These are phyloP conservation scores for Hypoxylon perforatum DNA, from an alignment of 495 filamentous ascomycete genomes.

Conservation along the genomic window DNA sequence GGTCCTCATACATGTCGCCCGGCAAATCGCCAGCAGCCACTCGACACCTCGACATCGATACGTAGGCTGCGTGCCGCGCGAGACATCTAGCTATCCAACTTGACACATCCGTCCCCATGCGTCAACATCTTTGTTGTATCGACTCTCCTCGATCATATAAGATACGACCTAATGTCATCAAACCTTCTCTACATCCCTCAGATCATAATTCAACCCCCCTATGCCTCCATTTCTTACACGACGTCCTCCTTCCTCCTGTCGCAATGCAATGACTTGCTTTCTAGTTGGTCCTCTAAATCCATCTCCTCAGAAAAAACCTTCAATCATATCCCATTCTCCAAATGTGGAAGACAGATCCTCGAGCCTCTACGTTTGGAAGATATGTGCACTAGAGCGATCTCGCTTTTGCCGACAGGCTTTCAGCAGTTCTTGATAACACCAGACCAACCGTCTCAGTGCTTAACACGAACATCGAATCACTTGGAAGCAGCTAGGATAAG, in stretches of 20 bases:
- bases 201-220: slow-evolving; percentile 22
- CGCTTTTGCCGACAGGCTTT: background rate
- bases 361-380: background rate
- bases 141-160: slow-evolving; percentile 48
- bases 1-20: slow-evolving; percentile 36
- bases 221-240: slow-evolving; percentile 36
- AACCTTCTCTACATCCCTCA: slow-evolving; percentile 43
- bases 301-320: slow-evolving; percentile 4
- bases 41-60: slow-evolving; percentile 37
- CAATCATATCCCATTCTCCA: slow-evolving; percentile 25
- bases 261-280: slow-evolving; percentile 24
- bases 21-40: slow-evolving; percentile 34
- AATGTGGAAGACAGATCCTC: slow-evolving; percentile 9
- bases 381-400: background rate
- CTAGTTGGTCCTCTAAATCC: slow-evolving; percentile 26
- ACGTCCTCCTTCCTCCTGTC: slow-evolving; percentile 29
- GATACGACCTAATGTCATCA: slow-evolving; percentile 54
- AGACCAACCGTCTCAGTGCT: background rate
- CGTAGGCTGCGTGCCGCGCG: slow-evolving; percentile 30
- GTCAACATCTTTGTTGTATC: slow-evolving; percentile 46
- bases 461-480: slow-evolving; percentile 1
- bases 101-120: slow-evolving; percentile 47
- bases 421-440: background rate
- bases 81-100: slow-evolving; percentile 30
- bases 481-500: slow-evolving; percentile 7